Percentiles rank a stretch among this genome's conserved stretches.
Evolutionary conservation across 441 rosid genomes (phyloP).

Genomic region (Euphorbia corollata): DNA sequence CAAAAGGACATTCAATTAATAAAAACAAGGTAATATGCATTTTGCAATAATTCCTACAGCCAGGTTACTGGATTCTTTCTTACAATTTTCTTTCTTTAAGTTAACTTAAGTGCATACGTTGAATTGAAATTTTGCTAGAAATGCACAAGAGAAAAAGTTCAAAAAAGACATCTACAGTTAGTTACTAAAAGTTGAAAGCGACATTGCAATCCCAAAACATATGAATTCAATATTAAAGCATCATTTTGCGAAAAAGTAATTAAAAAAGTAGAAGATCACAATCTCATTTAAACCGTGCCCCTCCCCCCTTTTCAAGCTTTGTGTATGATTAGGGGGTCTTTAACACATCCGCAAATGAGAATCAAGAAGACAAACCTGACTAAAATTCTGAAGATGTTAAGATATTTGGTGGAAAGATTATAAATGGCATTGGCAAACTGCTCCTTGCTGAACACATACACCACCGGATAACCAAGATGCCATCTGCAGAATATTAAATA

Average conservation of each 20-base stretch:
- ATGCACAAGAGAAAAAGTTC: background rate
- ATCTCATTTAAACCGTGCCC: slow-evolving; percentile 2
- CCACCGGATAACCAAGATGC: slow-evolving; percentile 87
- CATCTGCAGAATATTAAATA: slow-evolving; percentile 43
- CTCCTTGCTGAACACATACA: slow-evolving; percentile 77
- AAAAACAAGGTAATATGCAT: background rate
- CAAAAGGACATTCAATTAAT: background rate
- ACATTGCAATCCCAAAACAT: background rate
- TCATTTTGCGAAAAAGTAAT: background rate
- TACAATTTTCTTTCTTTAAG: background rate
- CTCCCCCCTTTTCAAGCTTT: background rate
- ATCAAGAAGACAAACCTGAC: slow-evolving; percentile 47
- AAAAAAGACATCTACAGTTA: background rate
- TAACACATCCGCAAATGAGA: no score
- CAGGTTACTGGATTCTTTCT: no score
- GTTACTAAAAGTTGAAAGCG: background rate
- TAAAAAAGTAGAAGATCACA: background rate
- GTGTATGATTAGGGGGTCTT: background rate
- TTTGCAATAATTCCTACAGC: background rate
- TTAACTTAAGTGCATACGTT: background rate
- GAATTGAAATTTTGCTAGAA: background rate
- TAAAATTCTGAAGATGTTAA: slow-evolving; percentile 59
- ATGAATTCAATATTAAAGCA: background rate
- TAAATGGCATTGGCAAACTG: slow-evolving; percentile 68
- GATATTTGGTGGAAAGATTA: slow-evolving; percentile 79